Evolutionary conservation across 2,329 filamentous ascomycete species (phyloP).

Genomic region (Ustilaginoidea virens): DNA sequence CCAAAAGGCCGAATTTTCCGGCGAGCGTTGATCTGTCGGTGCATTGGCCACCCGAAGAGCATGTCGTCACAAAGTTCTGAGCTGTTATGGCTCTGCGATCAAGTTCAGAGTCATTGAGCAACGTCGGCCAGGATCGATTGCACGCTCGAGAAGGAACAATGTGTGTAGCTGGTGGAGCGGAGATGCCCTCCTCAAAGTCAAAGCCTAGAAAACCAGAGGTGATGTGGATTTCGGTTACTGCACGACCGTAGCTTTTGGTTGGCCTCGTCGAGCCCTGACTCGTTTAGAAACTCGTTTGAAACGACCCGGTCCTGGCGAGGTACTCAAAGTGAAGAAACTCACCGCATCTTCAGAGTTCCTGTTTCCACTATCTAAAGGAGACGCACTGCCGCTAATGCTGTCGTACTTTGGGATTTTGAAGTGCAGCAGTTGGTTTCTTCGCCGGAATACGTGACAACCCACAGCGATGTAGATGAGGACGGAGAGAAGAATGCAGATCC

Average conservation of each 20-base stretch:
- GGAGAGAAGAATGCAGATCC: slow-evolving; percentile 40
- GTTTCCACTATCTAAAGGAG: slow-evolving; percentile 12
- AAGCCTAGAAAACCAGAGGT: slow-evolving; percentile 14
- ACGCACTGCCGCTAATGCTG: slow-evolving; percentile 9
- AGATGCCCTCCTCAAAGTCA: slow-evolving; percentile 1
- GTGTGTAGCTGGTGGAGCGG: slow-evolving; percentile 7
- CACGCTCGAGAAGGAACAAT: slow-evolving; percentile 1
- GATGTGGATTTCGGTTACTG: slow-evolving; percentile 33
- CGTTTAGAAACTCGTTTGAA: too few species aligned
- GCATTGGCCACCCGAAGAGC: slow-evolving; percentile 11
- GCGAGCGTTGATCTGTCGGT: slow-evolving; percentile 7
- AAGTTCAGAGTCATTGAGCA: slow-evolving; percentile 7
- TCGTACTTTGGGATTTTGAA: slow-evolving; percentile 16
- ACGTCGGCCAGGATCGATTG: slow-evolving; percentile 11
- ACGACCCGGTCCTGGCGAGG: too few species aligned
- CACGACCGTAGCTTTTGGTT: slow-evolving; percentile 26
- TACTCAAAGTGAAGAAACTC: slow-evolving; percentile 3
- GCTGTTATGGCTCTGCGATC: background rate
- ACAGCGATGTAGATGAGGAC: slow-evolving; percentile 39
- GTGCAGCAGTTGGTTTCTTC: slow-evolving; percentile 38
- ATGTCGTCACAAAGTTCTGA: slow-evolving; percentile 15
- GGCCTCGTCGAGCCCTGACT: slow-evolving; percentile 12
- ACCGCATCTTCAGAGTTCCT: slow-evolving; percentile 20
- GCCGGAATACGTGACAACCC: slow-evolving; percentile 42
- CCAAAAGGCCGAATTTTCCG: slow-evolving; percentile 10